A percentile compares a stretch with the other conserved stretches of the same genome.
Evolutionary conservation across 1,139 yeast species (phyloP).

Genomic region (Diutina pseudorugosa): DNA sequence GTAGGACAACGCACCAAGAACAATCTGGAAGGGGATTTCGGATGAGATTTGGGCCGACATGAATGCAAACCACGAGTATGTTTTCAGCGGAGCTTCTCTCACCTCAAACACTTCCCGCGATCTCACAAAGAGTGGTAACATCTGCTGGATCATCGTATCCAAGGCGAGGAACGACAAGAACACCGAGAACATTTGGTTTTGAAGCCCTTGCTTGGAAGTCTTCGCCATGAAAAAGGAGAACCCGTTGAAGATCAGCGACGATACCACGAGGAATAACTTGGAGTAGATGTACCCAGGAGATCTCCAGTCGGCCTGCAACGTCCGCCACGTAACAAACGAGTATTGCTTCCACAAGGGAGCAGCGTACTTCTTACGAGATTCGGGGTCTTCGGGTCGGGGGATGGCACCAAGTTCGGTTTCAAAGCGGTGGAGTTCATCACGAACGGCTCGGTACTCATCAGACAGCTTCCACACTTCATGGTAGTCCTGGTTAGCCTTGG

Average conservation of each 20-base stretch:
- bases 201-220: conserved; percentile 45
- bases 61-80: conserved; percentile 6
- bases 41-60: conserved; percentile 52
- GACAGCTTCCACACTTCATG: conserved; percentile 4
- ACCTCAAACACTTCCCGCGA: conserved; percentile 6
- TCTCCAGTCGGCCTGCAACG: conserved; percentile 59
- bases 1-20: conserved; percentile 54
- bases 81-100: conserved; percentile 6
- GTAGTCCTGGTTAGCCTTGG: conserved; percentile 4
- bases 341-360: conserved; percentile 37
- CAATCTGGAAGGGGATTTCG: conserved; percentile 66
- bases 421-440: neutral
- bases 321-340: conserved; percentile 39
- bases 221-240: conserved; percentile 64
- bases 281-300: conserved; percentile 64
- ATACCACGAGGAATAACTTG: conserved; percentile 40
- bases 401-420: neutral
- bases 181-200: conserved; percentile 50
- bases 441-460: conserved; percentile 5
- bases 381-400: conserved; percentile 21
- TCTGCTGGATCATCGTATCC: conserved; percentile 22
- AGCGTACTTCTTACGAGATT: conserved; percentile 29
- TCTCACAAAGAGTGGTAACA: conserved; percentile 4
- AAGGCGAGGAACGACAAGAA: conserved; percentile 27
- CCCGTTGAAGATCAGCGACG: conserved; percentile 54